phyloP scores from a whole-genome alignment of 495 filamentous ascomycete species.

The Aspergillus ellipticus region DNA sequence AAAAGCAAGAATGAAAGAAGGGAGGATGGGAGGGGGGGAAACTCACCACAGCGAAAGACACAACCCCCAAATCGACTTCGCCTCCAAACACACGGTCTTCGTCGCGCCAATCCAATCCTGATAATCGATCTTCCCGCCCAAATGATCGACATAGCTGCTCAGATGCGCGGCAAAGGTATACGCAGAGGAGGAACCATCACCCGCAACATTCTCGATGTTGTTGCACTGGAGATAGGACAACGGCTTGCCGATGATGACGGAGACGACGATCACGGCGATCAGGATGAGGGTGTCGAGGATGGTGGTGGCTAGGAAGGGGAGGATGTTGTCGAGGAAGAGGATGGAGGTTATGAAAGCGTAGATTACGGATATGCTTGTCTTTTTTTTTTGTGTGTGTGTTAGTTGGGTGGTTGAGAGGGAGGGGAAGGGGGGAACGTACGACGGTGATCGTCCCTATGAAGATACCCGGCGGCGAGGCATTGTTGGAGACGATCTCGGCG shows the following conservation, averaged over 20 bases:
- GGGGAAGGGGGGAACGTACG: slow-evolving; percentile 50
- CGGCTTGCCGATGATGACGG: slow-evolving; percentile 74
- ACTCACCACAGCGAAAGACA: slow-evolving; percentile 73
- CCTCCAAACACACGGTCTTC: slow-evolving; percentile 73
- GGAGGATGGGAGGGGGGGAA: no score
- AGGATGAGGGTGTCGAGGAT: slow-evolving; percentile 64
- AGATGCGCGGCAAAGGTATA: slow-evolving; percentile 47
- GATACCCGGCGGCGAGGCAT: slow-evolving; percentile 62
- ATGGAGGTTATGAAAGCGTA: slow-evolving; percentile 73
- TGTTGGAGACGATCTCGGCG: slow-evolving; percentile 62
- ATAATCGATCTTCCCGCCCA: slow-evolving; percentile 50
- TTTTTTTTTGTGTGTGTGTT: slow-evolving; percentile 4
- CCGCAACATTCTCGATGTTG: slow-evolving; percentile 39
- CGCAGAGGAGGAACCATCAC: slow-evolving; percentile 32
- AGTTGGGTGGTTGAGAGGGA: background rate
- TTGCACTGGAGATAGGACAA: slow-evolving; percentile 74
- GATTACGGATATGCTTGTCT: slow-evolving; percentile 73
- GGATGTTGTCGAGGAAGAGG: slow-evolving; percentile 70
- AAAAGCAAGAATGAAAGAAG: no score
- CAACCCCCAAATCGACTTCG: slow-evolving; percentile 87
- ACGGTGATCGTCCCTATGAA: slow-evolving; percentile 75
- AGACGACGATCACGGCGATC: slow-evolving; percentile 66
- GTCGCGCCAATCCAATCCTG: slow-evolving; percentile 59
- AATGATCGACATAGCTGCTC: slow-evolving; percentile 32
- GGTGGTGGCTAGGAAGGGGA: slow-evolving; percentile 66